phyloP scores from a whole-genome alignment of 352 stramenopile genomes.

The Phytophthora citricola region DNA sequence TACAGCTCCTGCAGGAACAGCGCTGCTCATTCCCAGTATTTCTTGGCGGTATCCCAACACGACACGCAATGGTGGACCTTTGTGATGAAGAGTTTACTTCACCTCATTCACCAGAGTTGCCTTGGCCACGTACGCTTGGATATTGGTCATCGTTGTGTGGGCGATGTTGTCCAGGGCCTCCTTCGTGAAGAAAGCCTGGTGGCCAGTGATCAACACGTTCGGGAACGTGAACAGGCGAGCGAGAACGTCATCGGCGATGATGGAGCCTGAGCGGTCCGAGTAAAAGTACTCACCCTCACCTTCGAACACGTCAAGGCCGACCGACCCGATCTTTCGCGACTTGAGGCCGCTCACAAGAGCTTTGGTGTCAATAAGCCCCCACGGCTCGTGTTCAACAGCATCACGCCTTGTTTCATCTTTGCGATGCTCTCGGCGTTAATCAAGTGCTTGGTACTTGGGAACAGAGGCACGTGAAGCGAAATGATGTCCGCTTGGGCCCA shows the following conservation, averaged over 20 bases:
- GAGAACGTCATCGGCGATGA: slow-evolving; percentile 75
- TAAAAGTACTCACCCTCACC: slow-evolving; percentile 83
- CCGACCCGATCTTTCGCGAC: slow-evolving; percentile 72
- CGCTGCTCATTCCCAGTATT: neutral
- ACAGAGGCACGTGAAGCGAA: slow-evolving; percentile 86
- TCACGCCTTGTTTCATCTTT: slow-evolving; percentile 89
- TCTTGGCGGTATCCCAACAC: neutral
- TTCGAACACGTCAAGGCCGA: slow-evolving; percentile 91
- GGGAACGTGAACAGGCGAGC: slow-evolving; percentile 82
- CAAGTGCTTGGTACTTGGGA: slow-evolving; percentile 82
- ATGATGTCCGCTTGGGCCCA: slow-evolving; percentile 87
- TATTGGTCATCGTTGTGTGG: slow-evolving; percentile 78
- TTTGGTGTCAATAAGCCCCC: slow-evolving; percentile 88
- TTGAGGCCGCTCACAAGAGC: slow-evolving; percentile 84
- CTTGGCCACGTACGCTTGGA: slow-evolving; percentile 57
- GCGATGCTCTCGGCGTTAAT: slow-evolving; percentile 84
- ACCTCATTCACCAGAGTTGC: slow-evolving; percentile 64
- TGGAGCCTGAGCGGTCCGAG: slow-evolving; percentile 67
- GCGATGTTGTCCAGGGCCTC: slow-evolving; percentile 78
- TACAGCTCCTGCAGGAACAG: neutral
- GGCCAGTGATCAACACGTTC: slow-evolving; percentile 84
- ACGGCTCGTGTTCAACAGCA: slow-evolving; percentile 92
- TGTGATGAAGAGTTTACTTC: slow-evolving; percentile 34
- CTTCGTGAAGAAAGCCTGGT: slow-evolving; percentile 85
- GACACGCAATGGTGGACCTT: neutral